phyloP scores from a whole-genome alignment of 768 basidiomycete genomes.

The Macrolepiota albuminosa region DNA sequence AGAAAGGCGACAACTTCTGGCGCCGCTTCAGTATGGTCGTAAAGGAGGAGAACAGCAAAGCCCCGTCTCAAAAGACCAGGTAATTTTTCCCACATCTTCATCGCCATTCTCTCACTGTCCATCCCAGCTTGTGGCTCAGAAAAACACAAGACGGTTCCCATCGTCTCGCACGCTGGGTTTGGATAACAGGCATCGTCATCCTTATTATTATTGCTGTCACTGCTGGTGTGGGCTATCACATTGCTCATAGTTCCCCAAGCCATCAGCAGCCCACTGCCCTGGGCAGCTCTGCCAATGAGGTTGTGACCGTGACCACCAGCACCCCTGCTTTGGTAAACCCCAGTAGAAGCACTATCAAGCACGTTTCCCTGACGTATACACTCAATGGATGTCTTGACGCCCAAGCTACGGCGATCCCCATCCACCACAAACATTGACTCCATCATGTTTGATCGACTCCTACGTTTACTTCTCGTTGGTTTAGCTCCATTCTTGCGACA shows the following conservation, averaged over 20 bases:
- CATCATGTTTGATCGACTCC: background rate
- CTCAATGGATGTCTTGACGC: constrained; percentile 29
- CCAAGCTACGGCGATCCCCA: background rate
- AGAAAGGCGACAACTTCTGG: constrained; percentile 84
- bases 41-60: constrained; percentile 50
- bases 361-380: constrained; percentile 61
- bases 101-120: background rate
- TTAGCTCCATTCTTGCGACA: background rate
- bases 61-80: constrained; percentile 37
- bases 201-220: constrained; percentile 49
- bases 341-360: constrained; percentile 19
- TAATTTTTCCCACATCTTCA: background rate
- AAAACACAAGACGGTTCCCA: constrained; percentile 53
- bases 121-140: constrained; percentile 51
- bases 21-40: constrained; percentile 81
- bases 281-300: constrained; percentile 57
- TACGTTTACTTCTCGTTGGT: too few species aligned
- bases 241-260: constrained; percentile 44
- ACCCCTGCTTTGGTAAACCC: constrained; percentile 9
- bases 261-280: constrained; percentile 55
- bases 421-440: constrained; percentile 7
- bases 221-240: constrained; percentile 55
- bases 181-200: constrained; percentile 59
- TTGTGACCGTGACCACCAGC: constrained; percentile 16
- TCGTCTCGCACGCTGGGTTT: constrained; percentile 64